Conservation (phyloP, 2,329 filamentous ascomycete genomes). For the Aspergillus nomiae region DNA sequence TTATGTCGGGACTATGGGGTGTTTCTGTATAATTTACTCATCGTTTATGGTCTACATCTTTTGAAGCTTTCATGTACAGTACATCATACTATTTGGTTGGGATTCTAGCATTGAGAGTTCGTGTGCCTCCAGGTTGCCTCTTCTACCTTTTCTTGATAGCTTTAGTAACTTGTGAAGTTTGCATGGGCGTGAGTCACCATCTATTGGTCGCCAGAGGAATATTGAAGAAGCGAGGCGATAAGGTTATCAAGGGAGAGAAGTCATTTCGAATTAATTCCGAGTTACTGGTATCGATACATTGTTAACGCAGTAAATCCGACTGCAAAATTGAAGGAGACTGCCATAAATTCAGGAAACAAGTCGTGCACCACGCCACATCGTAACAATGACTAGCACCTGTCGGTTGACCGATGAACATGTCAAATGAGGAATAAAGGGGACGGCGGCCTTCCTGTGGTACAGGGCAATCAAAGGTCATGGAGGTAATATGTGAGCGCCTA, state of each 20-base stretch:
- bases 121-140: not conserved
- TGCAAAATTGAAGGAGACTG: constrained; percentile 15
- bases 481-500: constrained; percentile 8
- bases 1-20: constrained; percentile 1
- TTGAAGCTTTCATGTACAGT: constrained; percentile 15
- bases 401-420: not conserved
- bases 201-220: not conserved
- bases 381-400: constrained; percentile 4
- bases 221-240: not conserved
- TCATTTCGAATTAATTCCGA: constrained; percentile 1
- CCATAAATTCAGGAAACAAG: constrained; percentile 12
- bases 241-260: not conserved
- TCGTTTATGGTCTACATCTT: constrained; percentile 9
- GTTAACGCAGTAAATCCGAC: constrained; percentile 10
- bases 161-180: not conserved
- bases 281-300: constrained; percentile 10
- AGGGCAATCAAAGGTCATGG: constrained; percentile 7
- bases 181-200: not conserved
- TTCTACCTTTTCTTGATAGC: not conserved
- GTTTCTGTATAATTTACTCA: not conserved
- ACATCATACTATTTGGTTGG: constrained; percentile 18
- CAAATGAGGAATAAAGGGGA: not conserved
- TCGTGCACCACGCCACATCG: constrained; percentile 16
- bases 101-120: constrained; percentile 13
- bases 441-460: constrained; percentile 19